Base-by-base conservation (phyloP, 176 grass and related monocot species). In the Puya raimondii region DNA sequence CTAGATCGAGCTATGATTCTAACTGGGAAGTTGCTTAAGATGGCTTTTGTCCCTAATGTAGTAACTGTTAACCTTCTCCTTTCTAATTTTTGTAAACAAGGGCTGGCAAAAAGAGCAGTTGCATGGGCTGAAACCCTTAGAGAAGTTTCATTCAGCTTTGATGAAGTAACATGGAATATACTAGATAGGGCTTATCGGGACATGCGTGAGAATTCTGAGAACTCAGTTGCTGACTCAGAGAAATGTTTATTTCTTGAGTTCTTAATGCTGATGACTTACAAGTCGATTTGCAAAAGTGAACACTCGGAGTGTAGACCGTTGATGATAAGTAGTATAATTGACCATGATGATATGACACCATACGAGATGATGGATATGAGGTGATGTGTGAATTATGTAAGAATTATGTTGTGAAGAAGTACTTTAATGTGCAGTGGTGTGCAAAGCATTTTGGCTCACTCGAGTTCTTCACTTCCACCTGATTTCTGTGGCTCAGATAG, bases 61-160 rank as follows among this genome's bases (percentile, higher is more conserved):
- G 64, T 96, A 59, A 96, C 93, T 74, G 58, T 92, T 81, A 96
- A 97, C 48, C 71, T 97, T 74, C 81, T 90, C 15, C 80, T 97
- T 72, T 92, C 89, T 64, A 86, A 97, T 81, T 87, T 97, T 79
- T 97, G 89, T 77, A 97, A 92, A 72, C 82, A 92, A 87, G 93
- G 93, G 53, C 80, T 90, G 72, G 80, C 86, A 72, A 85, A 82
- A 70, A 85, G 76, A 72, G 86, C 84, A 11, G 68, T 92, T 64
- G 15, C 74, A 63, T 97, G 93, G 89, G 93, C 86, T 71, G 78
- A 84, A 71, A 92, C 80, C 52, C 81, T 97, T 29, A 81, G 61
- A 76, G 84, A 92, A 42, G 81, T 82, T 53, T 82, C 76, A 51
- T 85, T 97, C 72, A 67, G 68, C 63, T 97, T 97, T 87, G 93